phyloP scores from a whole-genome alignment of 805 yeast species.

The Metschnikowia santaceciliae region DNA sequence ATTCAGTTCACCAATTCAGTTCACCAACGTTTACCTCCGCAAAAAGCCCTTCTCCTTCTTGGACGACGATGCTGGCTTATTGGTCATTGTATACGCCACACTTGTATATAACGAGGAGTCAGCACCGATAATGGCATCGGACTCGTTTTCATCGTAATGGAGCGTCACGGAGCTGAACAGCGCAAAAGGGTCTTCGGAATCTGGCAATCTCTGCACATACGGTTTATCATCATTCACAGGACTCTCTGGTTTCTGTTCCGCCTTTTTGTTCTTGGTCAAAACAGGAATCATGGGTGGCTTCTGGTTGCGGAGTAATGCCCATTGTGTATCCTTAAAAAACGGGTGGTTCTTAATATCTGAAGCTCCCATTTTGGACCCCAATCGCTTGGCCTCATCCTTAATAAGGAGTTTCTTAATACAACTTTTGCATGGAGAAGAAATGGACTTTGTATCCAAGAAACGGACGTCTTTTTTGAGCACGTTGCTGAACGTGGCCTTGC shows the following conservation, averaged over 20 bases:
- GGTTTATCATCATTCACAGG: conserved; percentile 31
- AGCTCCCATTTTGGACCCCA: conserved; percentile 93
- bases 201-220: conserved; percentile 18
- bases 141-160: conserved; percentile 60
- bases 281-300: conserved; percentile 96
- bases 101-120: conserved; percentile 45
- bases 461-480: conserved; percentile 78
- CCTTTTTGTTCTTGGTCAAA: conserved; percentile 37
- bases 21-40: conserved; percentile 19
- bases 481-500: conserved; percentile 87
- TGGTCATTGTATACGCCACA: conserved; percentile 53
- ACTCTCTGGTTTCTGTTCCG: conserved; percentile 14
- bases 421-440: conserved; percentile 73
- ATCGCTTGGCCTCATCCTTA: conserved; percentile 82
- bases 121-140: conserved; percentile 42
- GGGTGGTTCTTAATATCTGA: conserved; percentile 89
- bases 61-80: conserved; percentile 16
- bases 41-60: conserved; percentile 29
- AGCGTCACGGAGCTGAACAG: conserved; percentile 83
- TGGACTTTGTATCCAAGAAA: conserved; percentile 64
- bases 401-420: conserved; percentile 76
- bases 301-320: conserved; percentile 92
- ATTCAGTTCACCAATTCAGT: no score
- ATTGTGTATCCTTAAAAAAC: conserved; percentile 85
- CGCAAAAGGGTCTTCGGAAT: conserved; percentile 68